Conservation (phyloP, 352 stramenopile species). For the Globisporangium rhizosaccharum region DNA sequence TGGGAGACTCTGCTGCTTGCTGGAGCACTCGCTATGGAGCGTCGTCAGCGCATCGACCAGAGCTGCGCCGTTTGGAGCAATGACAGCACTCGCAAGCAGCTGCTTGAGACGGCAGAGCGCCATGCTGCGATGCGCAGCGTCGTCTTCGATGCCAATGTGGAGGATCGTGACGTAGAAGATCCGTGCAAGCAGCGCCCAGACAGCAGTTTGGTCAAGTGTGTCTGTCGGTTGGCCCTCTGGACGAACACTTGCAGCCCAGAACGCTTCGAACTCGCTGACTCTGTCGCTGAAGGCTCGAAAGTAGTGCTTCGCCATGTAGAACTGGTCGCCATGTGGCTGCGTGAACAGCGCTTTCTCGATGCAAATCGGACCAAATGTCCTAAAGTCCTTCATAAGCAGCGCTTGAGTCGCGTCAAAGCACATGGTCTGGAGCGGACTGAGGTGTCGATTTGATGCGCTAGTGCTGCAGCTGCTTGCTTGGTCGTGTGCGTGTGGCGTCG, state of each 20-base stretch:
- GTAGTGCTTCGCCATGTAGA: constrained; percentile 37
- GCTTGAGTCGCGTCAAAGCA: constrained; percentile 26
- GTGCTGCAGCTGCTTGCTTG: constrained; percentile 1
- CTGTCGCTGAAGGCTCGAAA: constrained; percentile 22
- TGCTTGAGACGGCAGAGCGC: constrained; percentile 20
- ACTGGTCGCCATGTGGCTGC: constrained; percentile 17
- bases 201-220: neutral
- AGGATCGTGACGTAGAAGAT: constrained; percentile 42
- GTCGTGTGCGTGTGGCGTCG: neutral
- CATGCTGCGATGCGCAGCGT: constrained; percentile 25
- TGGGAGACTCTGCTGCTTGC: constrained; percentile 3
- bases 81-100: constrained; percentile 6
- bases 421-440: constrained; percentile 37
- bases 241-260: neutral
- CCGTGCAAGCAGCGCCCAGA: constrained; percentile 25
- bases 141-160: constrained; percentile 41
- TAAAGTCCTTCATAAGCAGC: constrained; percentile 30
- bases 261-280: constrained; percentile 1
- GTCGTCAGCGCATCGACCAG: constrained; percentile 21
- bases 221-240: constrained; percentile 2
- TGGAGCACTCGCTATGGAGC: constrained; percentile 3
- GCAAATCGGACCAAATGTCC: constrained; percentile 22
- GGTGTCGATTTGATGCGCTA: constrained; percentile 19
- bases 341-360: constrained; percentile 39
- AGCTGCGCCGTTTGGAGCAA: constrained; percentile 6